Evolutionary conservation across 495 filamentous ascomycete genomes (phyloP), one percentile per base, ranked within the genome.

Genomic region (Penicillium nucicola): DNA sequence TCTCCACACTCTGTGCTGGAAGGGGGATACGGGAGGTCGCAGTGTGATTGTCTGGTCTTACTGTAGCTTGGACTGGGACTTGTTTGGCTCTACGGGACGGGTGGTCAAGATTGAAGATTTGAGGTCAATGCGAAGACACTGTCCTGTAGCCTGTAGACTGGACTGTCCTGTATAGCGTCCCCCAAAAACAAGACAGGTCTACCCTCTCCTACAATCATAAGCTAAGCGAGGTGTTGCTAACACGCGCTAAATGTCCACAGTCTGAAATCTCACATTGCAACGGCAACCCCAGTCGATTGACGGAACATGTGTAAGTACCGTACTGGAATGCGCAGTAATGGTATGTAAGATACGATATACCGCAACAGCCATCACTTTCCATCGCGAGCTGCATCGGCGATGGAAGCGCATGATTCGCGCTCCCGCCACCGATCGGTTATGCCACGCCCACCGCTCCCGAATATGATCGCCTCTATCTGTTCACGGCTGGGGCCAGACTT

Each of bases 21-120:
- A 45, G 51, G 37, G 37, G 31, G 22, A 48, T 35, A 35, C 55
- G 55, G 55, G 35, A 53, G 30, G 17, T 48, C 31, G 33, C 54
- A 57, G 48, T 35, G 28, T 20, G 12, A 8, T 28, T 20, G 37
- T 40, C 49, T 33, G 11, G 18, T 41, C 38, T 39, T 56, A n/a
- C n/a, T n/a, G n/a, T n/a, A 17, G 20, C 53, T 38, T 50, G 15
- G n/a, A 36, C 43, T 32, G 31, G 35, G 41, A 53, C 37, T 15
- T 28, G 25, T 28, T 28, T 28, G 25, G 7, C 10, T 28, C 25
- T 28, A 8, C 25, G 25, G 25, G 7, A 28, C 6, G 23, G 25
- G 25, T 28, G 25, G 7, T 2, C 6, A 28, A 28, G 25, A 28
- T 8, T 6, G 25, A 8, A 28, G 25, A 8, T 28, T 8, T 28